These are phyloP conservation scores for Nicotiana tabacum DNA, from an alignment of 257 asterid genomes.

Conservation along the genomic window DNA sequence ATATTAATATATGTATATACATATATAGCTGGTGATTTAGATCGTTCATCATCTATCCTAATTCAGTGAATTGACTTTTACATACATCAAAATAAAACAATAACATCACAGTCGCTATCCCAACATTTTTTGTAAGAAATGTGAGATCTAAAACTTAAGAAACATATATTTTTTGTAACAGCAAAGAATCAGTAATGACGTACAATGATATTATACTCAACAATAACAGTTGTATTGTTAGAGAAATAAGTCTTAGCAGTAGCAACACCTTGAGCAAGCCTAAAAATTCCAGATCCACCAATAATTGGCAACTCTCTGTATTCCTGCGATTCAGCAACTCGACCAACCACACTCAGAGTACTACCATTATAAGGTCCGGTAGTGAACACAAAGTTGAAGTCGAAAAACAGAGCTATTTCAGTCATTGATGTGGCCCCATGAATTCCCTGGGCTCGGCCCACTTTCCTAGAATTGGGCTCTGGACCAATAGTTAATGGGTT, in stretches of 20 bases:
- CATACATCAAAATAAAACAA: not conserved
- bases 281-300: constrained; percentile 37
- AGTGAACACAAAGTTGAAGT: constrained; percentile 26
- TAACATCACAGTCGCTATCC: not conserved
- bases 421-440: constrained; percentile 23
- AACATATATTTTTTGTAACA: not conserved
- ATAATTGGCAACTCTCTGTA: constrained; percentile 35
- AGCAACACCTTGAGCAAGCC: constrained; percentile 35
- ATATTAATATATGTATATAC: not conserved
- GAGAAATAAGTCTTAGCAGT: constrained; percentile 23
- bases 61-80: not conserved
- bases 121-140: too few species aligned
- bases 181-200: not conserved
- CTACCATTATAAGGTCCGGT: constrained; percentile 28
- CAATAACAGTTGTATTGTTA: constrained; percentile 5
- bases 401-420: constrained; percentile 24
- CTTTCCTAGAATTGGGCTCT: constrained; percentile 21
- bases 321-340: constrained; percentile 15
- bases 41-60: not conserved
- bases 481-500: constrained; percentile 28
- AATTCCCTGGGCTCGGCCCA: constrained; percentile 38
- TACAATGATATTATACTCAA: constrained; percentile 15
- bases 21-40: not conserved
- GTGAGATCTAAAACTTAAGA: not conserved
- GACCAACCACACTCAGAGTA: constrained; percentile 29